These are phyloP conservation scores for Quercus cerris DNA, from an alignment of 306 rosid species.

Conservation along the genomic window DNA sequence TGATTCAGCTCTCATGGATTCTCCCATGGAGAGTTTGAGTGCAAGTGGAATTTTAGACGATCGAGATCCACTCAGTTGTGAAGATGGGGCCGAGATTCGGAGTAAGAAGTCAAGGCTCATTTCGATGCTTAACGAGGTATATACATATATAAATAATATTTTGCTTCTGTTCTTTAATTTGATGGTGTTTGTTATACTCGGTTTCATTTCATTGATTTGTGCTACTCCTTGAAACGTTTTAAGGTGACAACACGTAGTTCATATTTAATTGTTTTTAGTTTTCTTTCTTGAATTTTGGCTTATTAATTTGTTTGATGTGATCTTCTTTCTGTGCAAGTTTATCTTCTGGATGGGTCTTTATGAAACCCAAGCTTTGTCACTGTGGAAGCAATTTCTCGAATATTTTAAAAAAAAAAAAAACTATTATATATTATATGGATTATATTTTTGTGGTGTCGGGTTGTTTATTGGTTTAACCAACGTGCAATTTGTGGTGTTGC, in stretches of 20 bases:
- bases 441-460: not conserved
- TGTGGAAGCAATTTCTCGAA: not conserved
- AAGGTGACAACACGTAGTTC: not conserved
- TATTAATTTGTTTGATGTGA: slow-evolving; percentile 1
- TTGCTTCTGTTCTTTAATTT: not conserved
- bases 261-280: not conserved
- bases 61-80: slow-evolving; percentile 29
- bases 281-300: not conserved
- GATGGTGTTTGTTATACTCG: not conserved
- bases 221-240: not conserved
- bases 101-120: slow-evolving; percentile 56
- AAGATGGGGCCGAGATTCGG: slow-evolving; percentile 35
- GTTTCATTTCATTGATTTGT: not conserved
- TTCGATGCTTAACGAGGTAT: slow-evolving; percentile 84
- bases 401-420: no score
- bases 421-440: no score
- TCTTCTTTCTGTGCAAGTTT: not conserved
- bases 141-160: not conserved
- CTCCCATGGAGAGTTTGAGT: slow-evolving; percentile 31
- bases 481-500: slow-evolving; percentile 11
- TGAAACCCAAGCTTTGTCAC: slow-evolving; percentile 6
- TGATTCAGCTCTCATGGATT: slow-evolving; percentile 50
- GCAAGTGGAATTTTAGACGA: slow-evolving; percentile 25
- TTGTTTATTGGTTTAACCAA: not conserved
- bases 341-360: slow-evolving; percentile 12